These are phyloP conservation scores for Diplodia mutila DNA, from an alignment of 2,329 filamentous ascomycete species.

Conservation along the genomic window DNA sequence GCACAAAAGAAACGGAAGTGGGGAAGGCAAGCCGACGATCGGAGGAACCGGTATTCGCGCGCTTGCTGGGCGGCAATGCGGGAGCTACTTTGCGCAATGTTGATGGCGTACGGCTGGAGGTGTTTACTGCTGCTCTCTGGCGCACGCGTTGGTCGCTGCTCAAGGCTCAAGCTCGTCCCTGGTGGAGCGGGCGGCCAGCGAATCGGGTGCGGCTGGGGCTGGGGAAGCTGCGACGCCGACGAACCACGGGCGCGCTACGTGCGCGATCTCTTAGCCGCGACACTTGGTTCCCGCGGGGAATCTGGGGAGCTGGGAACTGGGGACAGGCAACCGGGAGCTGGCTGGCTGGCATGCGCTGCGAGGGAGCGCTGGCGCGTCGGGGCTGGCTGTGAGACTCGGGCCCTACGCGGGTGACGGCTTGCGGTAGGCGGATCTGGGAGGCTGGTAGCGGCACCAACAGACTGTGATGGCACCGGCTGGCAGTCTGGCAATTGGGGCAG, in stretches of 20 bases:
- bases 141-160: slow-evolving; percentile 20
- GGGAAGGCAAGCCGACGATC: slow-evolving; percentile 24
- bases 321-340: slow-evolving; percentile 1
- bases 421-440: slow-evolving; percentile 7
- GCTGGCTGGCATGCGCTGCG: background rate
- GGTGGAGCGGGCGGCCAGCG: slow-evolving; percentile 22
- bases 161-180: slow-evolving; percentile 24
- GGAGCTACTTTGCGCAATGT: background rate
- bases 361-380: background rate
- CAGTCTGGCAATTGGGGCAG: slow-evolving; percentile 7
- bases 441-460: background rate
- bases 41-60: slow-evolving; percentile 4
- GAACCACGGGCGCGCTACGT: slow-evolving; percentile 34
- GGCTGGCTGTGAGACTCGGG: background rate
- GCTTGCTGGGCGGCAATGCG: background rate
- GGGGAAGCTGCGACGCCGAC: slow-evolving; percentile 27
- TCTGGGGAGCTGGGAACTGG: background rate
- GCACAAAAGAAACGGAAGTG: slow-evolving; percentile 23
- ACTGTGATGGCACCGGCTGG: background rate
- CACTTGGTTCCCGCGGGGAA: slow-evolving; percentile 29
- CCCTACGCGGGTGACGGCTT: slow-evolving; percentile 1
- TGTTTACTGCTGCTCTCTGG: slow-evolving; percentile 19
- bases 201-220: slow-evolving; percentile 22
- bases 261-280: slow-evolving; percentile 32
- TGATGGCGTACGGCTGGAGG: background rate